These are phyloP conservation scores for Jamesozyma rosinii DNA, from an alignment of 805 yeast species.

Conservation along the genomic window DNA sequence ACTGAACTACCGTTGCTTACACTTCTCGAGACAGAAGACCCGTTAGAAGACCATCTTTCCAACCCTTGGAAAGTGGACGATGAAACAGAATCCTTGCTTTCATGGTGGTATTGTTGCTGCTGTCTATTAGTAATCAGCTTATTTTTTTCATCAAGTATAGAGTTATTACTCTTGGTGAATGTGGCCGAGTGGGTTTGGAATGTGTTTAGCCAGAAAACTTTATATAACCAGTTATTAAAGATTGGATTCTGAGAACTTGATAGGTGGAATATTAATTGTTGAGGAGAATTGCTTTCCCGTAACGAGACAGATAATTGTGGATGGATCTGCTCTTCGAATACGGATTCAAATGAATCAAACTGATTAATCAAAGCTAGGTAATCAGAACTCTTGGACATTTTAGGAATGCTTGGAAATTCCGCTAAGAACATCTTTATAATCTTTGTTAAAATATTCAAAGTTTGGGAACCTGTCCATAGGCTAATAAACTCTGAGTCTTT, in stretches of 20 bases:
- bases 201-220: conserved; percentile 24
- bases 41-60: conserved; percentile 26
- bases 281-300: conserved; percentile 3
- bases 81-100: neutral
- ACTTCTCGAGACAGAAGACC: conserved; percentile 22
- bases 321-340: conserved; percentile 8
- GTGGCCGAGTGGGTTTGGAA: conserved; percentile 20
- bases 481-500: conserved; percentile 9
- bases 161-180: neutral
- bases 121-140: neutral
- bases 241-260: conserved; percentile 6
- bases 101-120: conserved; percentile 3
- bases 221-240: conserved; percentile 19
- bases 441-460: conserved; percentile 15
- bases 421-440: conserved; percentile 14
- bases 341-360: conserved; percentile 13
- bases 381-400: conserved; percentile 18
- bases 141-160: neutral
- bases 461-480: conserved; percentile 22
- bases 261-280: conserved; percentile 8
- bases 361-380: conserved; percentile 13
- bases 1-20: conserved; percentile 23
- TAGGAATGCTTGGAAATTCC: conserved; percentile 20
- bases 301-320: conserved; percentile 11
- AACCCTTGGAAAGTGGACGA: conserved; percentile 17